Conservation (phyloP, 2,329 filamentous ascomycete species). For the Colletotrichum sp. region DNA sequence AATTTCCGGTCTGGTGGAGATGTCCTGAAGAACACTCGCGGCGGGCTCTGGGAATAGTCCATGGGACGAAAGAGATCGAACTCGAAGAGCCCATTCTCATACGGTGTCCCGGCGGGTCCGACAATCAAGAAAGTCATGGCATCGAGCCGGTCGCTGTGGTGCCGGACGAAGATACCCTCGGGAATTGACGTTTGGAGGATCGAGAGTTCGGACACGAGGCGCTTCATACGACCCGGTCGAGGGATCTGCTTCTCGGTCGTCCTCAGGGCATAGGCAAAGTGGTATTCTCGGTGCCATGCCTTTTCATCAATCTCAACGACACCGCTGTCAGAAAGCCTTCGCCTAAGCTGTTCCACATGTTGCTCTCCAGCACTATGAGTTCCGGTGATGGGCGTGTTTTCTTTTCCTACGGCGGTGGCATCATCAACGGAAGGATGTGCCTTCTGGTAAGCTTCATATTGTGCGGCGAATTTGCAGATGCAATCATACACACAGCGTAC, state of each 20-base stretch:
- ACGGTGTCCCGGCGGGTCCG: conserved; percentile 54
- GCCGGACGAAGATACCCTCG: conserved; percentile 53
- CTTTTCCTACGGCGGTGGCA: too few relatives aligned
- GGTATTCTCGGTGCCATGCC: not conserved
- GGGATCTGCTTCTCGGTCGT: not conserved
- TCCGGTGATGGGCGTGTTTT: not conserved
- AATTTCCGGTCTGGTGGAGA: conserved; percentile 40
- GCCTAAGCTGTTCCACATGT: not conserved
- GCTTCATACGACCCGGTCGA: conserved; percentile 43
- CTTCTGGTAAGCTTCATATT: not conserved
- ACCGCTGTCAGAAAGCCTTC: not conserved
- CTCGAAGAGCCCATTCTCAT: conserved; percentile 58
- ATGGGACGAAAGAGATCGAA: conserved; percentile 52
- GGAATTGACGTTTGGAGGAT: conserved; percentile 50
- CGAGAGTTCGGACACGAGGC: conserved; percentile 49
- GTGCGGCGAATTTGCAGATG: not conserved
- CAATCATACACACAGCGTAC: not conserved
- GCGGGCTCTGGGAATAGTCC: conserved; percentile 46
- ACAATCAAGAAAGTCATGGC: conserved; percentile 55
- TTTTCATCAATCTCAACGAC: not conserved
- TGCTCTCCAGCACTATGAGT: not conserved
- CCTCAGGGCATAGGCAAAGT: not conserved
- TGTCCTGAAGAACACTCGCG: conserved; percentile 38
- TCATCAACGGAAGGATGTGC: not conserved
- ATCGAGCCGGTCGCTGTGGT: conserved; percentile 48